Conservation (phyloP, 441 rosid genomes). For the Pelargonium myrrhifolium region DNA sequence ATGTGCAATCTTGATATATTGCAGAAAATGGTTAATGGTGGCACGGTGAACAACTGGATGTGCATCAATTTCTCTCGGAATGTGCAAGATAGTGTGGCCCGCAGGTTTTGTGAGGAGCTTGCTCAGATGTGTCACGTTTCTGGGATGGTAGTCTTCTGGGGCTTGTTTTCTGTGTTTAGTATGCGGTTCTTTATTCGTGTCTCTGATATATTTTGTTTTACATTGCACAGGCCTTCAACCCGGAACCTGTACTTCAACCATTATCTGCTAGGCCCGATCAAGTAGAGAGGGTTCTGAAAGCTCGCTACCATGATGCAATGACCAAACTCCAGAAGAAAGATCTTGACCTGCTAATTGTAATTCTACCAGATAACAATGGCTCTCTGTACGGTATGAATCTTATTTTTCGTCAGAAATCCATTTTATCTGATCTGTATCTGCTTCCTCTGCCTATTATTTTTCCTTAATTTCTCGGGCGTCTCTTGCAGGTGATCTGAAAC, state of each 20-base stretch:
- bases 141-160: constrained; percentile 63
- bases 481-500: constrained; percentile 65
- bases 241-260: constrained; percentile 80
- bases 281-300: constrained; percentile 90
- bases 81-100: constrained; percentile 84
- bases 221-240: too few relatives aligned
- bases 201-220: neutral
- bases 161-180: neutral
- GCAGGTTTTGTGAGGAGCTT: constrained; percentile 81
- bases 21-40: constrained; percentile 93
- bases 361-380: constrained; percentile 91
- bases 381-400: constrained; percentile 68
- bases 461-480: neutral
- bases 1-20: neutral
- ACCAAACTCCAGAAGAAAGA: constrained; percentile 88
- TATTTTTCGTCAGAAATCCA: neutral
- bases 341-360: constrained; percentile 74
- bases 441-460: neutral
- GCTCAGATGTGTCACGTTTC: constrained; percentile 93
- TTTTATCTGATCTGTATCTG: neutral
- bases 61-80: constrained; percentile 91
- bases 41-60: constrained; percentile 84
- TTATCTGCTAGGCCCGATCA: constrained; percentile 82
- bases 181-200: neutral
- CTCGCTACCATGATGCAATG: constrained; percentile 65